These are phyloP conservation scores for Cardamine chenopodiifolia DNA, from an alignment of 345 rosid species.

Conservation along the genomic window DNA sequence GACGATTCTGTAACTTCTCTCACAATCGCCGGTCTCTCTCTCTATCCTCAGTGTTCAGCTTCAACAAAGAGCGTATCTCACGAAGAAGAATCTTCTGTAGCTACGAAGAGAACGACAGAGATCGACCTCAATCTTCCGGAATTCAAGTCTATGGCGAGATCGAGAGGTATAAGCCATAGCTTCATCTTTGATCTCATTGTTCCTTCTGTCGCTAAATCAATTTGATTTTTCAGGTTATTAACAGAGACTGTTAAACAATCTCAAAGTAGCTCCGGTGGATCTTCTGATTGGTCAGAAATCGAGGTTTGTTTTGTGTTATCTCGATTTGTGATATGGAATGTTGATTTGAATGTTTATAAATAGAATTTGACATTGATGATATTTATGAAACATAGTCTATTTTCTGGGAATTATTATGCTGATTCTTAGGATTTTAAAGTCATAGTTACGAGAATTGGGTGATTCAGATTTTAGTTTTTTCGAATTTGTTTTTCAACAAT, in stretches of 20 bases:
- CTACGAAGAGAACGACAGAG: constrained; percentile 33
- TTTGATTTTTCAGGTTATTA: constrained; percentile 59
- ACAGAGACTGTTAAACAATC: constrained; percentile 85
- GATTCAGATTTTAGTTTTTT: neutral
- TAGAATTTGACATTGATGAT: neutral
- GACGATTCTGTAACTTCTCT: constrained; percentile 19
- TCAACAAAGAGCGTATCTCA: constrained; percentile 4
- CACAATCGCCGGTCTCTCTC: neutral
- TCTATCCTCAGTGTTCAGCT: neutral
- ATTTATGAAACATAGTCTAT: neutral
- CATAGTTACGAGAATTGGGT: neutral
- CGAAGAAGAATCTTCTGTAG: constrained; percentile 29
- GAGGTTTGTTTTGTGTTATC: constrained; percentile 59
- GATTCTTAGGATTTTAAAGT: neutral
- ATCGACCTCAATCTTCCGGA: constrained; percentile 58
- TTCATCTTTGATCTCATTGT: neutral
- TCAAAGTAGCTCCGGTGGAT: constrained; percentile 64
- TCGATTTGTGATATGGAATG: neutral
- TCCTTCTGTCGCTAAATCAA: neutral
- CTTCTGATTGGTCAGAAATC: constrained; percentile 73
- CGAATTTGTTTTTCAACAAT: neutral
- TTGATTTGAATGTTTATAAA: neutral
- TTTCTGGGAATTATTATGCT: neutral
- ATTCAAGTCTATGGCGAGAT: constrained; percentile 80
- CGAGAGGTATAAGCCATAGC: constrained; percentile 59